These are phyloP conservation scores for Ogataea parapolymorpha DNA, from an alignment of 805 yeast genomes.

Conservation along the genomic window DNA sequence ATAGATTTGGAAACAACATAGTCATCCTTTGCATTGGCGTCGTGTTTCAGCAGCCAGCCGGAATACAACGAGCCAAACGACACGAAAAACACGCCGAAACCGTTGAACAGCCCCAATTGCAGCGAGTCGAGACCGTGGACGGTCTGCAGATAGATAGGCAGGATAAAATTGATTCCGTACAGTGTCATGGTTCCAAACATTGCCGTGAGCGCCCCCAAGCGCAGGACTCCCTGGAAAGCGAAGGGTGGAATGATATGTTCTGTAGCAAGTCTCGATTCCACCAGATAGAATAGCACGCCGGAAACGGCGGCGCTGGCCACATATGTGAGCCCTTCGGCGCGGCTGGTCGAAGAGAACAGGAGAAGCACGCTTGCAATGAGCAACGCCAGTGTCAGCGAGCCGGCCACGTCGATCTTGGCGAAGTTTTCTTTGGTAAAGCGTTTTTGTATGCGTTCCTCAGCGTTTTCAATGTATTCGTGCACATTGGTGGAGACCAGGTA, in stretches of 20 bases:
- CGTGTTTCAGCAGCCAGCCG: slow-evolving; percentile 34
- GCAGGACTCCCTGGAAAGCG: slow-evolving; percentile 37
- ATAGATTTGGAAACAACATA: slow-evolving; percentile 22
- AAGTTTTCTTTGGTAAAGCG: slow-evolving; percentile 35
- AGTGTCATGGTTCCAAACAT: slow-evolving; percentile 37
- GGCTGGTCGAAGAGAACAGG: slow-evolving; percentile 28
- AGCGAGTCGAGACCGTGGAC: slow-evolving; percentile 38
- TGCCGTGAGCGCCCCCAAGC: slow-evolving; percentile 36
- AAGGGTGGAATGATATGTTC: slow-evolving; percentile 41
- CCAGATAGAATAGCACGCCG: slow-evolving; percentile 25
- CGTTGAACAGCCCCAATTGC: slow-evolving; percentile 38
- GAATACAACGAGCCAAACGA: slow-evolving; percentile 39
- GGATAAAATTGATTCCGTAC: slow-evolving; percentile 35
- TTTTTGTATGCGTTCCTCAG: slow-evolving; percentile 22
- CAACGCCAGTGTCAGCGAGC: slow-evolving; percentile 35
- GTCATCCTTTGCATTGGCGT: slow-evolving; percentile 13
- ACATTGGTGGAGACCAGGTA: slow-evolving; percentile 28
- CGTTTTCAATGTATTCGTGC: slow-evolving; percentile 30
- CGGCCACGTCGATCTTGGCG: slow-evolving; percentile 39
- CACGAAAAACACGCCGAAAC: slow-evolving; percentile 38
- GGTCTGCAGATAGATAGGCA: slow-evolving; percentile 43
- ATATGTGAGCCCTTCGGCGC: slow-evolving; percentile 9
- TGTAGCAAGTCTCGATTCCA: slow-evolving; percentile 35
- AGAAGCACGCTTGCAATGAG: slow-evolving; percentile 35
- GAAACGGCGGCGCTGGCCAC: slow-evolving; percentile 15